Percentiles rank a stretch among this genome's conserved stretches.
These are phyloP conservation scores for Suillus hirtellus DNA, from an alignment of 768 basidiomycete species.

Conservation along the genomic window DNA sequence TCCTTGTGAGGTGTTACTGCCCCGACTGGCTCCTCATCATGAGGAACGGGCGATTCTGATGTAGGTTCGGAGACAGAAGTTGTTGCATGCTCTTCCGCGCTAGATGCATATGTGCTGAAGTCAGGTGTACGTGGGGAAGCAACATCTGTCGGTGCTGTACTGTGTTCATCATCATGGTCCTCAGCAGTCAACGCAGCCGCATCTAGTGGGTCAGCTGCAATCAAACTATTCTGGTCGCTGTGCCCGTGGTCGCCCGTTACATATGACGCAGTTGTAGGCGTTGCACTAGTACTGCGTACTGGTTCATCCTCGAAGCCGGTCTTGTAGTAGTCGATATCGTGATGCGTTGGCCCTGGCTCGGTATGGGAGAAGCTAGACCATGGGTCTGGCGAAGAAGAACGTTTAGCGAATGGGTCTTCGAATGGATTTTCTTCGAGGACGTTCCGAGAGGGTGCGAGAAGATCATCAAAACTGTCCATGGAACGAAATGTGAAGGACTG, in stretches of 20 bases:
- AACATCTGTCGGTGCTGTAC: conserved; percentile 15
- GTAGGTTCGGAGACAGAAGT: conserved; percentile 11
- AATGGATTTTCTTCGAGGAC: conserved; percentile 77
- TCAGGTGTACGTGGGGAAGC: conserved; percentile 41
- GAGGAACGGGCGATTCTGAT: conserved; percentile 18
- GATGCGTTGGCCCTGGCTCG: conserved; percentile 18
- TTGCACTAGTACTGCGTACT: conserved; percentile 22
- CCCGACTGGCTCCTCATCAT: conserved; percentile 2
- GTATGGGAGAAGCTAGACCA: conserved; percentile 64
- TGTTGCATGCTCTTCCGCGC: conserved; percentile 26
- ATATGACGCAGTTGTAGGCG: conserved; percentile 35
- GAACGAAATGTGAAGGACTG: background rate
- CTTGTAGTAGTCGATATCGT: conserved; percentile 30
- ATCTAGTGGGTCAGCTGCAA: conserved; percentile 31
- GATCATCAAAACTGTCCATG: conserved; percentile 78
- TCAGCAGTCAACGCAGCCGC: conserved; percentile 35
- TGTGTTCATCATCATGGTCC: conserved; percentile 33
- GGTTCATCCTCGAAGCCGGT: conserved; percentile 28
- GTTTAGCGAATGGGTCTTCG: conserved; percentile 65
- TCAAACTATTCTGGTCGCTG: conserved; percentile 21
- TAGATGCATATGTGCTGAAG: conserved; percentile 43
- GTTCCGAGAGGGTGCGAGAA: conserved; percentile 60
- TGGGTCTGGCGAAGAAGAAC: conserved; percentile 72
- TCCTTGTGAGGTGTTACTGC: conserved; percentile 21
- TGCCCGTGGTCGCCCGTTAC: conserved; percentile 37